A percentile compares a stretch with the other conserved stretches of the same genome.
These are phyloP conservation scores for Setomelanomma holmii DNA, from an alignment of 2,329 filamentous ascomycete species.

Conservation along the genomic window DNA sequence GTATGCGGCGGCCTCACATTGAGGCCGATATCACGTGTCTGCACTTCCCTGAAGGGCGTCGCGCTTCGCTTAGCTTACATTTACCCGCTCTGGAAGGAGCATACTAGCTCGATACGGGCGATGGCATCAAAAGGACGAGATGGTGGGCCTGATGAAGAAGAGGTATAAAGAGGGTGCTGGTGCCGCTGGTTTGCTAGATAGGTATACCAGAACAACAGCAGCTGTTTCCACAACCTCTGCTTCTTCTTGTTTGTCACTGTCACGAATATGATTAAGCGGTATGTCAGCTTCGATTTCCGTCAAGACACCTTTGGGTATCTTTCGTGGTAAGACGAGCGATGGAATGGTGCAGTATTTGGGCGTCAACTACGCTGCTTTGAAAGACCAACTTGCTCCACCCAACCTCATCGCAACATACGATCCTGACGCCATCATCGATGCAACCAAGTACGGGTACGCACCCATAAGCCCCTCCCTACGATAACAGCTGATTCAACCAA, in stretches of 20 bases:
- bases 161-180: background rate
- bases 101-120: background rate
- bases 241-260: background rate
- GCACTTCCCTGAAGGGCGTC: background rate
- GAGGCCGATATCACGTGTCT: conserved; percentile 8
- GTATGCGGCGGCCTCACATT: background rate
- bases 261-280: too few species aligned
- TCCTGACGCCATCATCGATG: conserved; percentile 24
- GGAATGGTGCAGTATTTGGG: conserved; percentile 37
- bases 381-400: conserved; percentile 39
- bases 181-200: background rate
- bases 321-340: conserved; percentile 15
- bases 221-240: too few species aligned
- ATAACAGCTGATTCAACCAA: background rate
- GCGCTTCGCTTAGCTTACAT: background rate
- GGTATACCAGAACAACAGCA: background rate
- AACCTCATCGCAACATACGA: conserved; percentile 30
- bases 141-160: background rate
- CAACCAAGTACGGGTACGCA: conserved; percentile 39
- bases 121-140: background rate
- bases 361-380: conserved; percentile 43
- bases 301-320: conserved; percentile 16
- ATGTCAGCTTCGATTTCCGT: too few species aligned
- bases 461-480: background rate
- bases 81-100: background rate